A percentile compares a stretch with the other conserved stretches of the same genome.
These are phyloP conservation scores for Phaeomoniella chlamydospora DNA, from an alignment of 2,329 filamentous ascomycete genomes.

Conservation along the genomic window DNA sequence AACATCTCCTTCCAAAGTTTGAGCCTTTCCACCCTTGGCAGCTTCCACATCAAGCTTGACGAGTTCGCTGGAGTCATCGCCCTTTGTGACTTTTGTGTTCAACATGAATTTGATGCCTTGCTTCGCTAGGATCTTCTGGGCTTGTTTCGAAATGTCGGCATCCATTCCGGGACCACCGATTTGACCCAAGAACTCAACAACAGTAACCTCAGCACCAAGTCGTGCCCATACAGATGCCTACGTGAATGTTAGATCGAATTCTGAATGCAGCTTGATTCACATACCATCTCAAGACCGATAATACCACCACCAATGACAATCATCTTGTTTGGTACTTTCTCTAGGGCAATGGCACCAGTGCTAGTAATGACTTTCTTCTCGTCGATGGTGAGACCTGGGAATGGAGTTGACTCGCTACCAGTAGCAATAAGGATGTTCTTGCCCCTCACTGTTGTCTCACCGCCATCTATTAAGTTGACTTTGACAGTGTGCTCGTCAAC, in stretches of 20 bases:
- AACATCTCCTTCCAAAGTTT: conserved; percentile 84
- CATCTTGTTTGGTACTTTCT: conserved; percentile 90
- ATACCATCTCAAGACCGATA: conserved; percentile 93
- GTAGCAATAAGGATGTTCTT: conserved; percentile 99
- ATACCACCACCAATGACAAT: conserved; percentile 96
- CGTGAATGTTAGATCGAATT: conserved; percentile 2
- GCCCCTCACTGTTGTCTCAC: conserved; percentile 70
- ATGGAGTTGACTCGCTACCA: conserved; percentile 86
- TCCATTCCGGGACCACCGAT: conserved; percentile 99
- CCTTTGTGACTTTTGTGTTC: conserved; percentile 82
- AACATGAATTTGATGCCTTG: conserved; percentile 98
- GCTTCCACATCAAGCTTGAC: conserved; percentile 78
- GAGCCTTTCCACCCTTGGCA: conserved; percentile 89
- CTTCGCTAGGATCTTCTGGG: conserved; percentile 87
- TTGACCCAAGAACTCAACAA: conserved; percentile 90
- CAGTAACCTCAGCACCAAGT: conserved; percentile 84
- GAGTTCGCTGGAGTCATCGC: conserved; percentile 63
- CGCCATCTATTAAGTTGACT: conserved; percentile 79
- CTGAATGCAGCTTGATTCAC: neutral
- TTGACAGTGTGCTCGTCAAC: conserved; percentile 81
- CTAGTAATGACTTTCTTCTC: conserved; percentile 96
- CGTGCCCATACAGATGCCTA: conserved; percentile 86
- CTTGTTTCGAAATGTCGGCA: conserved; percentile 73
- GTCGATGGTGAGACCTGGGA: conserved; percentile 89
- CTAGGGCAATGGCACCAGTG: conserved; percentile 80